These are phyloP conservation scores for Leccinellum albellum DNA, from an alignment of 768 basidiomycete species.

Conservation along the genomic window DNA sequence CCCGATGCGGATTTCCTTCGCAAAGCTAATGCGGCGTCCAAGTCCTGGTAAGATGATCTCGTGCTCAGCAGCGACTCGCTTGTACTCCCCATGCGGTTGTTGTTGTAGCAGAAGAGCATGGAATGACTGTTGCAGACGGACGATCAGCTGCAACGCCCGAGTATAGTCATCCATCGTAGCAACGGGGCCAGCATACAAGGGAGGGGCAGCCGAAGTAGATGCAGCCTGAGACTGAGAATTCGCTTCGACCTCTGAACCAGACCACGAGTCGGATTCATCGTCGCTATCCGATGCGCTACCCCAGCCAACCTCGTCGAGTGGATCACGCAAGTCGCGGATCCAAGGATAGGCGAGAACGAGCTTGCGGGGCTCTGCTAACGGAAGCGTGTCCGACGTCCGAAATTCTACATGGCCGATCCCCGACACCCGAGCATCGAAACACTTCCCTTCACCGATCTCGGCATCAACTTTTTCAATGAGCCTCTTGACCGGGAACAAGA, in stretches of 20 bases:
- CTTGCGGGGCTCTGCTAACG: not conserved
- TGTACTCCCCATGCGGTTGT: not conserved
- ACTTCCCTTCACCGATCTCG: not conserved
- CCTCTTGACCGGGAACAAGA: not conserved
- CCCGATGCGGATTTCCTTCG: not conserved
- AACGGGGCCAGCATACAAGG: not conserved
- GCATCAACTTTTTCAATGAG: not conserved
- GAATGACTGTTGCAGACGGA: constrained; percentile 8
- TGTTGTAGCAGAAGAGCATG: not conserved
- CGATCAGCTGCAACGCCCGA: constrained; percentile 4
- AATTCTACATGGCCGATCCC: constrained; percentile 5
- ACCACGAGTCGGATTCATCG: not conserved
- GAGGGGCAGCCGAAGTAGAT: not conserved
- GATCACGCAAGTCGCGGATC: constrained; percentile 6
- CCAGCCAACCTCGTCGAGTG: not conserved
- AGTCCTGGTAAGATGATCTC: not conserved
- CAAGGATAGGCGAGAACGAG: constrained; percentile 11
- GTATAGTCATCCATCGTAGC: not conserved
- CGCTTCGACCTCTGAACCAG: not conserved
- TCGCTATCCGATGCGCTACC: not conserved
- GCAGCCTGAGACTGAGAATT: not conserved
- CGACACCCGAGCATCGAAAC: constrained; percentile 1
- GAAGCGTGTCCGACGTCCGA: not conserved
- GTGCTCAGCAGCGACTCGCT: not conserved
- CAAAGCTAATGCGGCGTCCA: not conserved